These are phyloP conservation scores for Gymnopilus junonius DNA, from an alignment of 768 basidiomycete genomes.

Conservation along the genomic window DNA sequence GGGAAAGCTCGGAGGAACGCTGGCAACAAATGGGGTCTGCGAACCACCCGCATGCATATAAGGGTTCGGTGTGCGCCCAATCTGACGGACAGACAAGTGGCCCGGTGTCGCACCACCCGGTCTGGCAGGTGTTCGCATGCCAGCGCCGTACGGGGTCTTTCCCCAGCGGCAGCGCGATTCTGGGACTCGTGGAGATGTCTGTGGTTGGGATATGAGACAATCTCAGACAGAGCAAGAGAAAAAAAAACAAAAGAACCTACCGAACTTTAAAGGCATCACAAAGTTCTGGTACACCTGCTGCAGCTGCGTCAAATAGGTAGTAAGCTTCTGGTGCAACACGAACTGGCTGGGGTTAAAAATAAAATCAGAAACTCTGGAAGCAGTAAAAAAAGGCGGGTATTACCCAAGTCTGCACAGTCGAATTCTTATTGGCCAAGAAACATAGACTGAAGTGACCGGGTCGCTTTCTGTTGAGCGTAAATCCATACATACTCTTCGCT, in stretches of 20 bases:
- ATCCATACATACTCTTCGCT: constrained; percentile 94
- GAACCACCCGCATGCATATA: constrained; percentile 52
- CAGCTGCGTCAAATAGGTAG: constrained; percentile 87
- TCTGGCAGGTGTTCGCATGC: constrained; percentile 76
- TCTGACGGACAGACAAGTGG: constrained; percentile 74
- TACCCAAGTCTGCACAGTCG: constrained; percentile 92
- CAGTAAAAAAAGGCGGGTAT: constrained; percentile 23
- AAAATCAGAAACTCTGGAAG: constrained; percentile 11
- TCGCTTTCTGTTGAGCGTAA: constrained; percentile 84
- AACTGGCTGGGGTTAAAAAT: constrained; percentile 77
- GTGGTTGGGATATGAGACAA: constrained; percentile 9
- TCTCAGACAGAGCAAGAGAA: not conserved
- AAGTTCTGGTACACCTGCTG: constrained; percentile 88
- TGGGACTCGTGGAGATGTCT: constrained; percentile 85
- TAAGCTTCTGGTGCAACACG: constrained; percentile 89
- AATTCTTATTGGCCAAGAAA: constrained; percentile 92
- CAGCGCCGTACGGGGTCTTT: constrained; percentile 81
- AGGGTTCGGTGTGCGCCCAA: constrained; percentile 80
- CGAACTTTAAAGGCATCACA: constrained; percentile 97
- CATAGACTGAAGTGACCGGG: constrained; percentile 94
- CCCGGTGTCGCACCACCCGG: constrained; percentile 84
- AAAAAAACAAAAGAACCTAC: constrained; percentile 36
- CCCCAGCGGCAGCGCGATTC: constrained; percentile 61
- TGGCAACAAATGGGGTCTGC: constrained; percentile 46
- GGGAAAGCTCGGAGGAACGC: constrained; percentile 28